Conservation (phyloP, 768 basidiomycete species). For the Lactarius hengduanensis region DNA sequence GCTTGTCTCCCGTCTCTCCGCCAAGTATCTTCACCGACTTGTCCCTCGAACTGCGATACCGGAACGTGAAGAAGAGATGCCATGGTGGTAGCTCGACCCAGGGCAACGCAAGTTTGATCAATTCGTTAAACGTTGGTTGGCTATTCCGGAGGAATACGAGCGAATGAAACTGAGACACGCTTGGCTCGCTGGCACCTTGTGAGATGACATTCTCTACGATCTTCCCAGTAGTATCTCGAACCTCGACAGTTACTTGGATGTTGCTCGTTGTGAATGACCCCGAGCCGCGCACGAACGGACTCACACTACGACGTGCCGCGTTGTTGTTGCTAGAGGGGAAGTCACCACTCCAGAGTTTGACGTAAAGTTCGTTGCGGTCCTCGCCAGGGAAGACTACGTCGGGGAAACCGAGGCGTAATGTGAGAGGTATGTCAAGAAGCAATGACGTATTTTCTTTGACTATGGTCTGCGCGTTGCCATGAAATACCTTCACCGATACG, state of each 20-base stretch:
- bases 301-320: constrained; percentile 55
- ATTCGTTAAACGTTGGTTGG: constrained; percentile 89
- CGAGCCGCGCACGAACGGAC: constrained; percentile 55
- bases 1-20: constrained; percentile 55
- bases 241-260: constrained; percentile 89
- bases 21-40: constrained; percentile 41
- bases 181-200: constrained; percentile 82
- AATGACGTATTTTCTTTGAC: constrained; percentile 82
- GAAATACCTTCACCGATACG: constrained; percentile 81
- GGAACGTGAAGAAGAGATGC: constrained; percentile 95
- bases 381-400: constrained; percentile 95
- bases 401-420: constrained; percentile 87
- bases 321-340: constrained; percentile 59
- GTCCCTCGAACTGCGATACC: constrained; percentile 61
- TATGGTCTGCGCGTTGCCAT: constrained; percentile 74
- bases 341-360: constrained; percentile 94
- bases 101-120: constrained; percentile 84
- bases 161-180: constrained; percentile 79
- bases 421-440: constrained; percentile 77
- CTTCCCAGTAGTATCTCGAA: constrained; percentile 68
- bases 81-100: constrained; percentile 65
- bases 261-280: constrained; percentile 59
- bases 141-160: constrained; percentile 88
- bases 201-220: constrained; percentile 70
- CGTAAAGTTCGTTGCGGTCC: constrained; percentile 90